A percentile compares a stretch with the other conserved stretches of the same genome.
Evolutionary conservation across 2,329 filamentous ascomycete species (phyloP).

Genomic region (Xenosphaeropsis pyriputrescens): DNA sequence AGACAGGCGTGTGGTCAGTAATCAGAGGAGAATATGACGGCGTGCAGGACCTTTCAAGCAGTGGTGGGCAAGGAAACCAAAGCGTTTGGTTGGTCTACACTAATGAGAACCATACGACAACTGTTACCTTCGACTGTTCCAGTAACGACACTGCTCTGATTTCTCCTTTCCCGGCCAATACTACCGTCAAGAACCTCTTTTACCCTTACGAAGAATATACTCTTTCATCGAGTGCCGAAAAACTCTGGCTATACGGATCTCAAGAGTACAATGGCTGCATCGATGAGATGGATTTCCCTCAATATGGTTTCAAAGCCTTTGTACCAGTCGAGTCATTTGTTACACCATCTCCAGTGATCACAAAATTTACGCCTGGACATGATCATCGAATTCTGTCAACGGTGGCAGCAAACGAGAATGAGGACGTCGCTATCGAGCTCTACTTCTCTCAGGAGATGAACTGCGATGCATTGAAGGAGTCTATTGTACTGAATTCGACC

Average conservation of each 20-base stretch:
- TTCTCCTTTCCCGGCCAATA: slow-evolving; percentile 33
- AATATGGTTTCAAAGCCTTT: slow-evolving; percentile 39
- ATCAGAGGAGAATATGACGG: slow-evolving; percentile 31
- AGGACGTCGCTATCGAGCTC: slow-evolving; percentile 26
- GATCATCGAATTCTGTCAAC: slow-evolving; percentile 35
- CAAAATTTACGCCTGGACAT: slow-evolving; percentile 38
- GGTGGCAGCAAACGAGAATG: slow-evolving; percentile 5
- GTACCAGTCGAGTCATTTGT: slow-evolving; percentile 34
- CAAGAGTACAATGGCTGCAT: slow-evolving; percentile 34
- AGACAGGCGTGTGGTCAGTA: slow-evolving; percentile 46
- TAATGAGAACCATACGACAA: slow-evolving; percentile 30
- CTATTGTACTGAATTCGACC: slow-evolving; percentile 34
- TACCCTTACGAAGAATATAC: slow-evolving; percentile 42
- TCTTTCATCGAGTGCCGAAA: slow-evolving; percentile 27
- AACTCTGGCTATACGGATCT: slow-evolving; percentile 30
- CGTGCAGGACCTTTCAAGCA: slow-evolving; percentile 33
- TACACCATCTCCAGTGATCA: slow-evolving; percentile 37
- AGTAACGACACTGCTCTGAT: slow-evolving; percentile 30
- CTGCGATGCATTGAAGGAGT: slow-evolving; percentile 33
- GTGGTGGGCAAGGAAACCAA: slow-evolving; percentile 25
- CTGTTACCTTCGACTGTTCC: slow-evolving; percentile 40
- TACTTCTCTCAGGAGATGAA: slow-evolving; percentile 46
- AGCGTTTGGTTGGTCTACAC: slow-evolving; percentile 34
- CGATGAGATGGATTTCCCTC: slow-evolving; percentile 27
- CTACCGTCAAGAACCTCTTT: slow-evolving; percentile 43